These are phyloP conservation scores for Boletus chippewaensis DNA, from an alignment of 1,284 basidiomycete species.

Conservation along the genomic window DNA sequence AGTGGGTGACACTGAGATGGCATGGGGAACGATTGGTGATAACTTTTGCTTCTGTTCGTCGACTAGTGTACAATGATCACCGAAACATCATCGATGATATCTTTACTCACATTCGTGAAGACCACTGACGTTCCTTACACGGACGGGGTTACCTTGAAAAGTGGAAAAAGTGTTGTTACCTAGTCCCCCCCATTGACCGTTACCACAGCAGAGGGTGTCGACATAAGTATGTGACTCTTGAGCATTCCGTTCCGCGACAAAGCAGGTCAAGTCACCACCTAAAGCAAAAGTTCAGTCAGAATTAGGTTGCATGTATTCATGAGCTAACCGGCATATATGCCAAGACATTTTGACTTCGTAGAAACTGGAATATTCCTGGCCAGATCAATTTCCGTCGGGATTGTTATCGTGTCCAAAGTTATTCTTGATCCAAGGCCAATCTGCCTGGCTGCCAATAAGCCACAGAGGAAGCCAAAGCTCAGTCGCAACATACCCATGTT, in stretches of 20 bases:
- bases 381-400: constrained; percentile 83
- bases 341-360: constrained; percentile 54
- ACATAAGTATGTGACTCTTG: constrained; percentile 39
- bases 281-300: constrained; percentile 10
- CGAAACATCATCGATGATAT: not conserved
- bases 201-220: constrained; percentile 80
- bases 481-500: constrained; percentile 53
- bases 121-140: constrained; percentile 79
- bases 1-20: constrained; percentile 67
- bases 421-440: constrained; percentile 73
- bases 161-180: constrained; percentile 68
- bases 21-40: constrained; percentile 63
- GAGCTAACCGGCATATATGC: constrained; percentile 57
- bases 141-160: constrained; percentile 64
- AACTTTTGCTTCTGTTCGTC: constrained; percentile 57
- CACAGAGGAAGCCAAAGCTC: not conserved
- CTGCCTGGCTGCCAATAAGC: constrained; percentile 46
- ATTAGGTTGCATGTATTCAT: not conserved
- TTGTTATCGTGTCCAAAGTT: constrained; percentile 65
- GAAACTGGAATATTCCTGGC: constrained; percentile 51
- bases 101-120: constrained; percentile 68
- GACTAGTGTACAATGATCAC: constrained; percentile 38
- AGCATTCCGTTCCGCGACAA: constrained; percentile 61
- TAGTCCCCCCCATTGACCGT: constrained; percentile 79
- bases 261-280: constrained; percentile 77